Evolutionary conservation across 805 yeast genomes (phyloP).

Genomic region (Henningerozyma blattae): DNA sequence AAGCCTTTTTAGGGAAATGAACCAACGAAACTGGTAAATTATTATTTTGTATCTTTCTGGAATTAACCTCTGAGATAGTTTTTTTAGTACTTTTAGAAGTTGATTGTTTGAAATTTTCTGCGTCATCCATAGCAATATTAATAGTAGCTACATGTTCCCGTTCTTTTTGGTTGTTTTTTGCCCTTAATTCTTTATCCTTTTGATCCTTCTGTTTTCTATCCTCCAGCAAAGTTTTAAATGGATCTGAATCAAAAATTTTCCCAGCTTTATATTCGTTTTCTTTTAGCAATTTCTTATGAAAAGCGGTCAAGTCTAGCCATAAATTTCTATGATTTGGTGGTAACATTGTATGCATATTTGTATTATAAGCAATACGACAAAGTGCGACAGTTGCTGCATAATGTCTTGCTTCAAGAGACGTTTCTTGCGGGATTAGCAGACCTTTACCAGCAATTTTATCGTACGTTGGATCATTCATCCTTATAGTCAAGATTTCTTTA

Average conservation of each 20-base stretch:
- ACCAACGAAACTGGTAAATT: constrained; percentile 10
- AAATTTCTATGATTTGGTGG: constrained; percentile 72
- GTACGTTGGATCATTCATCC: constrained; percentile 36
- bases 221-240: constrained; percentile 60
- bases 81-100: neutral
- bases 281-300: constrained; percentile 38
- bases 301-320: constrained; percentile 64
- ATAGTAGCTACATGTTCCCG: constrained; percentile 39
- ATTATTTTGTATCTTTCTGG: too few species aligned
- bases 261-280: constrained; percentile 37
- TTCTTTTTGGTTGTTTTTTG: constrained; percentile 35
- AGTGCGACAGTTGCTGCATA: constrained; percentile 81
- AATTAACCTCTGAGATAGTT: neutral
- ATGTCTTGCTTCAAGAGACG: constrained; percentile 84
- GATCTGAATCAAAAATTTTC: constrained; percentile 53
- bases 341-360: constrained; percentile 75
- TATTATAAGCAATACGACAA: constrained; percentile 66
- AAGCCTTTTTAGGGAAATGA: constrained; percentile 38
- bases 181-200: constrained; percentile 35
- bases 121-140: constrained; percentile 23
- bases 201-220: constrained; percentile 34
- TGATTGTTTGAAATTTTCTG: constrained; percentile 6
- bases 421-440: constrained; percentile 51
- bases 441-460: constrained; percentile 33
- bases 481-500: constrained; percentile 46